Base-by-base conservation (phyloP, 169 alveolate genomes). In the Eimeria falciformis region DNA sequence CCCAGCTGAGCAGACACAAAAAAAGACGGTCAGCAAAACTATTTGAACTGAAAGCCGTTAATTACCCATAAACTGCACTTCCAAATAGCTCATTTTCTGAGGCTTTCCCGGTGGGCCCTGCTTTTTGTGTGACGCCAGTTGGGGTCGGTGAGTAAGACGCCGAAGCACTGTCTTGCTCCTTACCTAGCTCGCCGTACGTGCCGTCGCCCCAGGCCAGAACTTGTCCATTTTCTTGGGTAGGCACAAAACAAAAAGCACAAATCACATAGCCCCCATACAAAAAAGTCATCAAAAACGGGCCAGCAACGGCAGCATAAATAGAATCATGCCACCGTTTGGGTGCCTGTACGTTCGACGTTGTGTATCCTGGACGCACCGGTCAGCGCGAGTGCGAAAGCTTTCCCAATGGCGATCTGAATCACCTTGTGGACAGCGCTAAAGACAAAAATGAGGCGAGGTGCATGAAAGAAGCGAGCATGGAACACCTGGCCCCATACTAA, bases 181-280 rank as follows among this genome's bases (percentile, higher is more conserved):
- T 55, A 81, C 90, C 66, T 5, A 83, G 65, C 47, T 83, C 91
- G 62, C 91, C 91, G 66, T 83, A 83, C 3, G 91, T 83, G 43
- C 81, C 81, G 66, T 83, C 91, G 27, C 91, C 91, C 91, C 91
- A 83, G 6, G 79, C 91, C 79, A 56, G 23, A n/a, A 83, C 91
- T 29, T 62, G 68, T 2, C 91, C 91, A 17, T 43, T 62, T 3
- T 83, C 91, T 83, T 78, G 78, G 37, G 45, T 21, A 68, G 45
- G 7, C 5, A 68, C 12, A 29, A 58, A 29, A 58, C 69, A 58
- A 29, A 29, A 58, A 4, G 17, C 5, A 58, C 37, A 4, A 58
- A 29, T 3, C 4, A 58, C 23, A 58, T 3, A 58, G 17, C 69
- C 17, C 37, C 5, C 6, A 58, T 29, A 11, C 23, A 58, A 58